A percentile compares a stretch with the other conserved stretches of the same genome.
Conservation (phyloP, 192 early-diverging fungal species). For the Coemansia sp. region DNA sequence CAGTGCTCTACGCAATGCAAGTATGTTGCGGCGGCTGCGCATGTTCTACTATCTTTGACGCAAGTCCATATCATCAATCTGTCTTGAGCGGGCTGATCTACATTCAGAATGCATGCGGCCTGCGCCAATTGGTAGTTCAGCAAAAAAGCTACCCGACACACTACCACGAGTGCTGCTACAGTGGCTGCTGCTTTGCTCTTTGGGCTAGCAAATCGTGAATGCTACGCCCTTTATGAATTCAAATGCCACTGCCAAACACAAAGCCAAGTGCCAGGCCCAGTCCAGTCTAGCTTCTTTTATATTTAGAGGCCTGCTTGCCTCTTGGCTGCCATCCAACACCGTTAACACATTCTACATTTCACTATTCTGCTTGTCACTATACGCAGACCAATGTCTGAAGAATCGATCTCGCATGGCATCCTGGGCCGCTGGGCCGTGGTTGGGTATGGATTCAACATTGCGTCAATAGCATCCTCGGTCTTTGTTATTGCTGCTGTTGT, state of each 20-base stretch:
- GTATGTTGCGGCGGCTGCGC: neutral
- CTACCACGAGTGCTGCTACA: neutral
- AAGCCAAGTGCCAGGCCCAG: neutral
- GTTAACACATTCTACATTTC: neutral
- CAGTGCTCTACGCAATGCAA: neutral
- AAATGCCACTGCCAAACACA: neutral
- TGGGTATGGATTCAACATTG: conserved; percentile 39
- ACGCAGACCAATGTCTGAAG: neutral
- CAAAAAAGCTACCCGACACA: neutral
- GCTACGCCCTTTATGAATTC: neutral
- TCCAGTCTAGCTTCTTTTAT: neutral
- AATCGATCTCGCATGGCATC: conserved; percentile 25
- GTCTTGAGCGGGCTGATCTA: neutral
- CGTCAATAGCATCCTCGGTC: conserved; percentile 28
- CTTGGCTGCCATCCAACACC: neutral
- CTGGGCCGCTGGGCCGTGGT: conserved; percentile 47
- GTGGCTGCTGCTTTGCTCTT: neutral
- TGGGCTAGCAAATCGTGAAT: neutral
- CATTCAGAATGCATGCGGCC: neutral
- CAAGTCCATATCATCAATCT: neutral
- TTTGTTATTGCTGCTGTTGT: conserved; percentile 29
- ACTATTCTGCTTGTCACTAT: neutral
- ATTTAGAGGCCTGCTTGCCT: neutral
- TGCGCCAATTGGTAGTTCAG: neutral
- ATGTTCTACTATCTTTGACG: neutral